Conservation (phyloP, 768 basidiomycete species). For the Tylopilus felleus region DNA sequence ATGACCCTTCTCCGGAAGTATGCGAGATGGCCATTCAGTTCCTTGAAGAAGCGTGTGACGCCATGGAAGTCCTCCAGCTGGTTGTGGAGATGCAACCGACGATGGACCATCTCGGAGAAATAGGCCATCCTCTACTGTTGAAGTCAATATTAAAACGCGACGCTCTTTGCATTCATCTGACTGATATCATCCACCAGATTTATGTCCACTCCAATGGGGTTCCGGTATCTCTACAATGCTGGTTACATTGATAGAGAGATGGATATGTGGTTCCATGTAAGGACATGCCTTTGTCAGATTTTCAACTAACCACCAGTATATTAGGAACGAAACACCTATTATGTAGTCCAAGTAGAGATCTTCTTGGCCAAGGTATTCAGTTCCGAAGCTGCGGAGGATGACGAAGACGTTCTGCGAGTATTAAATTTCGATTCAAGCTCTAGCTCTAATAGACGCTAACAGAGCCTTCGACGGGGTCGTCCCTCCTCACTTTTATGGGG, state of each 20-base stretch:
- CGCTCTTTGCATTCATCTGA: background rate
- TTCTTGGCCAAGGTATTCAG: slow-evolving; percentile 81
- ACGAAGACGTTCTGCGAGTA: slow-evolving; percentile 59
- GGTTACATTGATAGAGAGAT: slow-evolving; percentile 94
- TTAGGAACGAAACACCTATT: slow-evolving; percentile 90
- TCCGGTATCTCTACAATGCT: slow-evolving; percentile 86
- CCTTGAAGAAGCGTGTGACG: slow-evolving; percentile 87
- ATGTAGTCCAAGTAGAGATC: slow-evolving; percentile 92
- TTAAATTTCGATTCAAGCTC: background rate
- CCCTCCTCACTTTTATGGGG: slow-evolving; percentile 96
- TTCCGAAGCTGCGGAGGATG: slow-evolving; percentile 50
- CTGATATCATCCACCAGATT: slow-evolving; percentile 52
- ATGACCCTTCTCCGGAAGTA: slow-evolving; percentile 88
- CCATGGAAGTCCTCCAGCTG: slow-evolving; percentile 75
- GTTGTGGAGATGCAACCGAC: slow-evolving; percentile 95
- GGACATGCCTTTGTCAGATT: slow-evolving; percentile 22
- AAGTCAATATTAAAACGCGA: slow-evolving; percentile 50
- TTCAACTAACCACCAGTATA: slow-evolving; percentile 6
- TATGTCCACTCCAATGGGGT: slow-evolving; percentile 91
- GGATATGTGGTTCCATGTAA: slow-evolving; percentile 93
- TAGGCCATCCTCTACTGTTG: slow-evolving; percentile 83
- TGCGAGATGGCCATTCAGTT: slow-evolving; percentile 87
- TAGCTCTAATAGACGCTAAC: slow-evolving; percentile 2
- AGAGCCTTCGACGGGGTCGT: slow-evolving; percentile 84
- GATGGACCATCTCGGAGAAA: slow-evolving; percentile 91